phyloP scores from a whole-genome alignment of 805 yeast genomes.

The Metschnikowia picachoensis region DNA sequence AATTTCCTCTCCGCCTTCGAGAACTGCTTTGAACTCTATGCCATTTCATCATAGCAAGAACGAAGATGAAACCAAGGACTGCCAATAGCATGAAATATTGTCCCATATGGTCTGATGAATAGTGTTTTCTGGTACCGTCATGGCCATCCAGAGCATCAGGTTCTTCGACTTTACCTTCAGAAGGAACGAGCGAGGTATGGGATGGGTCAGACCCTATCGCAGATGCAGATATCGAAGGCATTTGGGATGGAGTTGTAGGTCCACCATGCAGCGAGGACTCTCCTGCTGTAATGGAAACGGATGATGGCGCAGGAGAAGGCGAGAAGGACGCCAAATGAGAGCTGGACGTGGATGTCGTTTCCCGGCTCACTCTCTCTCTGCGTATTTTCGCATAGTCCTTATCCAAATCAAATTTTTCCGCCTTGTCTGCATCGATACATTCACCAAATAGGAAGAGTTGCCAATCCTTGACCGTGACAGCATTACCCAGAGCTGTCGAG shows the following conservation, averaged over 20 bases:
- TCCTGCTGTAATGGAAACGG: background rate
- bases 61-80: constrained; percentile 52
- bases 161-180: background rate
- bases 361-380: constrained; percentile 23
- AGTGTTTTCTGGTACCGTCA: constrained; percentile 34
- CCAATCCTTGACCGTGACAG: constrained; percentile 56
- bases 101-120: constrained; percentile 45
- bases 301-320: background rate
- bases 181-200: background rate
- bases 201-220: background rate
- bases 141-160: constrained; percentile 17
- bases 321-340: constrained; percentile 3
- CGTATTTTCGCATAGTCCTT: constrained; percentile 43
- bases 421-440: constrained; percentile 58
- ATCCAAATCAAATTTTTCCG: constrained; percentile 50
- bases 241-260: too few species aligned
- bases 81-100: constrained; percentile 60
- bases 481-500: constrained; percentile 33
- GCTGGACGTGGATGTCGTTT: constrained; percentile 1
- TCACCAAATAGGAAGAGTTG: constrained; percentile 81
- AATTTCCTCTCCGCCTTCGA: constrained; percentile 59
- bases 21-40: constrained; percentile 39
- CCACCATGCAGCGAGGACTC: background rate
- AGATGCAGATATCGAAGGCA: background rate
- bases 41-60: constrained; percentile 44